A percentile compares a stretch with the other conserved stretches of the same genome.
phyloP scores from a whole-genome alignment of 495 filamentous ascomycete species.

The Aspergillus biplanus region DNA sequence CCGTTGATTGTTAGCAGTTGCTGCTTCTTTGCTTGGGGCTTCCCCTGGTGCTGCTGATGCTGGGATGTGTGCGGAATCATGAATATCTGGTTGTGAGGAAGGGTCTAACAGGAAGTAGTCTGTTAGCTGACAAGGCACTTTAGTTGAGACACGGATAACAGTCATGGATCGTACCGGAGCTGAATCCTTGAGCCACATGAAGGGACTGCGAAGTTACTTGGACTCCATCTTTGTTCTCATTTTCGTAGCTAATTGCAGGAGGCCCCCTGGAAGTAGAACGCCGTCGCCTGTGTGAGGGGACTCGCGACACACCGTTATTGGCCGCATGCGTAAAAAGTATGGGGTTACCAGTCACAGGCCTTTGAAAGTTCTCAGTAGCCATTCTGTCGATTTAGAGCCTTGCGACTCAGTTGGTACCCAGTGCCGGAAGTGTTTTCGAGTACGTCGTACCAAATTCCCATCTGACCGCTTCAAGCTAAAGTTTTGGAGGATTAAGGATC shows the following conservation, averaged over 20 bases:
- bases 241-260: neutral
- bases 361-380: constrained; percentile 21
- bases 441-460: constrained; percentile 5
- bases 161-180: neutral
- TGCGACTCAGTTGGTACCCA: neutral
- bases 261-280: constrained; percentile 14
- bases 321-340: constrained; percentile 49
- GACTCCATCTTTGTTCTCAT: neutral
- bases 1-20: constrained; percentile 18
- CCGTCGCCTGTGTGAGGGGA: constrained; percentile 41
- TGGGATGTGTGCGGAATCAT: neutral
- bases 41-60: constrained; percentile 1
- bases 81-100: constrained; percentile 2
- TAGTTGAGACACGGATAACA: neutral
- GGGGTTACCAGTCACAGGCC: constrained; percentile 42
- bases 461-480: neutral
- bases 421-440: neutral
- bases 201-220: neutral
- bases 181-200: neutral
- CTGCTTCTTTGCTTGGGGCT: constrained; percentile 9
- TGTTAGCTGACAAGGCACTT: constrained; percentile 4
- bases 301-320: constrained; percentile 47
- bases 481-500: neutral
- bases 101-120: constrained; percentile 1
- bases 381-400: neutral